Base-by-base conservation (phyloP, 371 early-diverging fungal species). In the Mucor velutinosus region DNA sequence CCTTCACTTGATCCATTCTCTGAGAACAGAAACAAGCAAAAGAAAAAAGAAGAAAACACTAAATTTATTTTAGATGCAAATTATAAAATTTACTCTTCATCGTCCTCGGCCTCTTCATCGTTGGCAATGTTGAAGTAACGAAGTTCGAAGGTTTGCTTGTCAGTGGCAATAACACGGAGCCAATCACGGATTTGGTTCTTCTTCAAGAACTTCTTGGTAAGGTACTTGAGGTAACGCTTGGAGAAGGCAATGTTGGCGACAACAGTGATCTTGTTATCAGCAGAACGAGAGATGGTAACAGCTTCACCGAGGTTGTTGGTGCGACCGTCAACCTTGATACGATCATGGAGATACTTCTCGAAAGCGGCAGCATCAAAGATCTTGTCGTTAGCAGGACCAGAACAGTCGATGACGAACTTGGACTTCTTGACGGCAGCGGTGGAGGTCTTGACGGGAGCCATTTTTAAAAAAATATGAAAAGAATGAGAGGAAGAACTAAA, bases 121-220 rank as follows among this genome's bases (percentile, higher is more conserved):
- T 93, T 92, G 82, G 90, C 86, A 76, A 93, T 91, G 91, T 96
- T 93, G 91, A 90, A 97, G 95, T 98, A 99, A 77, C 92, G 88
- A 84, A 99, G 92, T 87, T 94, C 91, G 89, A 94, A 99, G 81
- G 95, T 88, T 75, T 86, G 81, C 94, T 96, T 95, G 88, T 86
- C 84, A 75, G 90, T 82, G 78, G 97, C 90, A 81, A 97, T 89
- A 71, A 98, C 98, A 84, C 98, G 96, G 81, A 99, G 87, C 94
- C 95, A 97, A 89, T 99, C 99, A 82, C 97, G 93, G 86, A 99
- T 92, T 84, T 91, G 89, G 93, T 97, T 88, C 95, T 99, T 97
- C 94, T 99, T 99, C 88, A 99, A 89, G 95, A 96, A 99, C 92
- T 96, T 96, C 95, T 99, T 99, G 87, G 98, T 94, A 62, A 98